Evolutionary conservation across 2,329 filamentous ascomycete species (phyloP).

Genomic region (Venturia oleaginea): DNA sequence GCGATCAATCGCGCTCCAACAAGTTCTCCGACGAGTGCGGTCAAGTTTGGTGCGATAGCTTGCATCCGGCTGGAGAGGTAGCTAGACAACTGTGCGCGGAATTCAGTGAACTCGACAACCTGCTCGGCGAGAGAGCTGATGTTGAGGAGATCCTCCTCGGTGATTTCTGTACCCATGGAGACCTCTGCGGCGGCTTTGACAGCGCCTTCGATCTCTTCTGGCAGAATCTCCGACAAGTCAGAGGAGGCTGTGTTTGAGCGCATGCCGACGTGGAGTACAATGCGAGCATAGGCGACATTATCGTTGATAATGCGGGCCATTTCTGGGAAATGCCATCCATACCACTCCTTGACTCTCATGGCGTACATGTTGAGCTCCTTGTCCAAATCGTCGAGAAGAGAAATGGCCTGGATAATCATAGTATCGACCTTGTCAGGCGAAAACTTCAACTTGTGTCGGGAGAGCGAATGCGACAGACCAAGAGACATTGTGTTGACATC

Average conservation of each 20-base stretch:
- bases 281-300: slow-evolving; percentile 85
- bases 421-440: slow-evolving; percentile 97
- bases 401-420: slow-evolving; percentile 98
- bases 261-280: slow-evolving; percentile 84
- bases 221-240: slow-evolving; percentile 81
- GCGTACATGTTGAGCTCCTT: slow-evolving; percentile 98
- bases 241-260: slow-evolving; percentile 66
- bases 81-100: slow-evolving; percentile 75
- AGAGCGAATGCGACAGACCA: slow-evolving; percentile 93
- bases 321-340: slow-evolving; percentile 99
- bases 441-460: slow-evolving; percentile 97
- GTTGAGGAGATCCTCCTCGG: slow-evolving; percentile 82
- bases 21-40: slow-evolving; percentile 82
- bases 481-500: slow-evolving; percentile 92
- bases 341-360: slow-evolving; percentile 99
- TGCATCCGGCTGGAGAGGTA: slow-evolving; percentile 93
- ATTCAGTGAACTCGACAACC: slow-evolving; percentile 85
- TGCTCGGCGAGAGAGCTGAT: slow-evolving; percentile 87
- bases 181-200: slow-evolving; percentile 93
- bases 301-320: slow-evolving; percentile 94
- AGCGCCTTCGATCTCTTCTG: slow-evolving; percentile 85
- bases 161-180: slow-evolving; percentile 98
- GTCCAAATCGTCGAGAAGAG: slow-evolving; percentile 88
- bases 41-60: slow-evolving; percentile 92
- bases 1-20: slow-evolving; percentile 92